A percentile compares a stretch with the other conserved stretches of the same genome.
Conservation (phyloP, 345 rosid species). For the Arabidopsis thaliana region TAIR10.1 NC_003074.8:766501-767000, state of each 20-base stretch:
- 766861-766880: conserved; percentile 41
- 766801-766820: conserved; percentile 51
- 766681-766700: background rate
- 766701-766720: conserved; percentile 11
- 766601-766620: conserved; percentile 38
- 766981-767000: conserved; percentile 22
- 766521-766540: background rate
- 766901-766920: conserved; percentile 41
- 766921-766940: background rate
- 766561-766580: conserved; percentile 9
- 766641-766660: background rate
- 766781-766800: conserved; percentile 45
- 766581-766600: background rate
- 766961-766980: conserved; percentile 25
- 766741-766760: conserved; percentile 45
- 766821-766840: conserved; percentile 37
- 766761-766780: conserved; percentile 52
- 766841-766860: conserved; percentile 56
- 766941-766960: conserved; percentile 21
- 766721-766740: conserved; percentile 9
- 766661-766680: conserved; percentile 27
- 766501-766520: background rate
- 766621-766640: conserved; percentile 22
- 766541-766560: conserved; percentile 31
- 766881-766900: conserved; percentile 11